Percentiles rank a stretch among this genome's conserved stretches.
These are phyloP conservation scores for Rhizopus microsporus DNA, from an alignment of 371 early-diverging fungal species.

Conservation along the genomic window DNA sequence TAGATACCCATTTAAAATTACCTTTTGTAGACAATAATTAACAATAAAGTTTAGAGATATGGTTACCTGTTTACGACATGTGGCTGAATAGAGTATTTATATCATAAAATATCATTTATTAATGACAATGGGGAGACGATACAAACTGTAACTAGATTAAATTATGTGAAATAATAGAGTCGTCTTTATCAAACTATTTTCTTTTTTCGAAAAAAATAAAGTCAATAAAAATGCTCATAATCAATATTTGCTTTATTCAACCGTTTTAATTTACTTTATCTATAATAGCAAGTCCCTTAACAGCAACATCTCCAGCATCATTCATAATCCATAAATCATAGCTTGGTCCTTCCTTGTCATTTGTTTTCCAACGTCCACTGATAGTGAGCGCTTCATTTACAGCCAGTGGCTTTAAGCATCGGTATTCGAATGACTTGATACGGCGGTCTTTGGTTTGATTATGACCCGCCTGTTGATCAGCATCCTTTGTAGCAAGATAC, in stretches of 20 bases:
- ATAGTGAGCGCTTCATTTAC: slow-evolving; percentile 55
- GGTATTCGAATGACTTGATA: slow-evolving; percentile 60
- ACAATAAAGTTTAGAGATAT: no score
- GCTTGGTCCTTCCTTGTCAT: slow-evolving; percentile 15
- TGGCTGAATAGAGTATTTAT: no score
- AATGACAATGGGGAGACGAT: no score
- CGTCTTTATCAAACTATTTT: no score
- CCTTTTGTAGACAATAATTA: no score
- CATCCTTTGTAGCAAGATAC: slow-evolving; percentile 29
- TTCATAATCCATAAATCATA: slow-evolving; percentile 70
- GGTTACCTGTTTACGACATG: no score
- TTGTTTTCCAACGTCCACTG: slow-evolving; percentile 32
- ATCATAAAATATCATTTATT: no score
- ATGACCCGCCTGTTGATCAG: neutral
- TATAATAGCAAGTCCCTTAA: slow-evolving; percentile 61
- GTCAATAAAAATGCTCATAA: neutral
- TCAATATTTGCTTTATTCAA: neutral
- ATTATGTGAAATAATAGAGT: no score
- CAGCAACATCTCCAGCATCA: slow-evolving; percentile 62
- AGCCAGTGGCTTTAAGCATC: slow-evolving; percentile 65
- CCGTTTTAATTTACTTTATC: slow-evolving; percentile 3
- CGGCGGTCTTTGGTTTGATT: neutral
- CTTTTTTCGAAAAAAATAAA: neutral
- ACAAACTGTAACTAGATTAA: no score
- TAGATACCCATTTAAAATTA: no score